A percentile compares a stretch with the other conserved stretches of the same genome.
Conservation (phyloP, 768 basidiomycete species). For the Pisolithus orientalis region DNA sequence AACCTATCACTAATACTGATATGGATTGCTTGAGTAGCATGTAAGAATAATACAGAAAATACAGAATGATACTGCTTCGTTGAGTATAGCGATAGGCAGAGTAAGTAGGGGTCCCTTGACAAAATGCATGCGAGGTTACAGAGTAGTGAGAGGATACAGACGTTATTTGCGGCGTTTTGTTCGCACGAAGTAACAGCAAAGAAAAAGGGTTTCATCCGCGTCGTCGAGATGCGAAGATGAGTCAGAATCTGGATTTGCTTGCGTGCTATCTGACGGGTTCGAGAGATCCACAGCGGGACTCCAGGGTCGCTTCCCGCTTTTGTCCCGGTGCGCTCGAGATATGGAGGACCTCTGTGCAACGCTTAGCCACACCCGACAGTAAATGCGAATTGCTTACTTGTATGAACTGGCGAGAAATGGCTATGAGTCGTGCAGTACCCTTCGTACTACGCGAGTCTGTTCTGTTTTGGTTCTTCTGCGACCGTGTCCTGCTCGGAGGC, state of each 20-base stretch:
- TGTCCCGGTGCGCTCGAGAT: not conserved
- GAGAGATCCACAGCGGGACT: not conserved
- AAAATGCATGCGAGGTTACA: not conserved
- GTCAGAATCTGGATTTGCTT: not conserved
- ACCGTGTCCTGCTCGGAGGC: conserved; percentile 8
- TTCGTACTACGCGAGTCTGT: not conserved
- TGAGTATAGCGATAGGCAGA: not conserved
- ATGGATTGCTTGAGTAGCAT: not conserved
- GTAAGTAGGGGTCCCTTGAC: not conserved
- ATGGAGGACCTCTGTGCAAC: conserved; percentile 6
- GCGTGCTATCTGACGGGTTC: not conserved
- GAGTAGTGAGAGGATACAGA: not conserved
- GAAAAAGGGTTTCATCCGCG: conserved; percentile 13
- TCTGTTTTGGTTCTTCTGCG: not conserved
- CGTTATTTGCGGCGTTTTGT: conserved; percentile 8
- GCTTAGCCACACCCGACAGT: not conserved
- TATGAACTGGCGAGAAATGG: conserved; percentile 11
- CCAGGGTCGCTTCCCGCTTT: not conserved
- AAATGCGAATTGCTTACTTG: conserved; percentile 4
- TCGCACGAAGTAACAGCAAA: conserved; percentile 24
- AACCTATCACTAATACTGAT: no score
- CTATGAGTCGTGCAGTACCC: conserved; percentile 2
- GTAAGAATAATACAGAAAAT: not conserved
- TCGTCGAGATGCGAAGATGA: conserved; percentile 6
- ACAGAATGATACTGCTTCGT: not conserved